Evolutionary conservation across 225 moss, liverwort and hornwort genomes (phyloP), one percentile per base, ranked within the genome.

Genomic region (Sphagnum contortum): DNA sequence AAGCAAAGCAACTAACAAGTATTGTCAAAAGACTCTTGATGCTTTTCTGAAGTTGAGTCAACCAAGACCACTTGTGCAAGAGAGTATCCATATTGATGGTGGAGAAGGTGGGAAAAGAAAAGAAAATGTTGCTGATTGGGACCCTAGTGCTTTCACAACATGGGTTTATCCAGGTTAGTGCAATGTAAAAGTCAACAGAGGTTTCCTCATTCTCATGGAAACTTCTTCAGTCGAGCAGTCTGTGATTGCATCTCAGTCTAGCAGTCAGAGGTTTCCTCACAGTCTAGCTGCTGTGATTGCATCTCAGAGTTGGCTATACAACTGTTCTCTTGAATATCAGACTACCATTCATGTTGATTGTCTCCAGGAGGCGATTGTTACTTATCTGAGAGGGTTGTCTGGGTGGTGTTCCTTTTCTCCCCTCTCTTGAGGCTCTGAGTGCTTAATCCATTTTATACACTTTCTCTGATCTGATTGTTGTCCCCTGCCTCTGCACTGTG

Each of bases 141-240:
- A 98, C 66, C 80, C 70, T 14, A 51, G 69, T 12, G 70, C 85
- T 62, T 92, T 82, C 49, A 77, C 83, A 46, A 73, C 93, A 68
- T 98, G 96, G 96, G 87, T 92, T 52, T 98, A 98, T 72, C 96
- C 96, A 57, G 89, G 96, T 92, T 67, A 46, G 9, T 61, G 45
- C 45, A 61, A 44, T 46, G 10, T 11, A 45, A 7, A 45, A 10
- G 47, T 46, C 45, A 7, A 61, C 9, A 11, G 46, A 45, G 4
- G 44, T 2, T 3, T 61, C 44, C 3, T 9, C 3, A 4, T 10
- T 45, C 29, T 29, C 29, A 29, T 29, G 29, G 29, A 29, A 29
- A 29, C 29, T 29, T 29, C 29, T 29, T 50, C 74, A 8, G 44
- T 64, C 83, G 92, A 50, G 92, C 95, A 5, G 92, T 92, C 44